Base-by-base conservation (phyloP, 2,329 filamentous ascomycete species). In the Pyrenophora teres region DNA sequence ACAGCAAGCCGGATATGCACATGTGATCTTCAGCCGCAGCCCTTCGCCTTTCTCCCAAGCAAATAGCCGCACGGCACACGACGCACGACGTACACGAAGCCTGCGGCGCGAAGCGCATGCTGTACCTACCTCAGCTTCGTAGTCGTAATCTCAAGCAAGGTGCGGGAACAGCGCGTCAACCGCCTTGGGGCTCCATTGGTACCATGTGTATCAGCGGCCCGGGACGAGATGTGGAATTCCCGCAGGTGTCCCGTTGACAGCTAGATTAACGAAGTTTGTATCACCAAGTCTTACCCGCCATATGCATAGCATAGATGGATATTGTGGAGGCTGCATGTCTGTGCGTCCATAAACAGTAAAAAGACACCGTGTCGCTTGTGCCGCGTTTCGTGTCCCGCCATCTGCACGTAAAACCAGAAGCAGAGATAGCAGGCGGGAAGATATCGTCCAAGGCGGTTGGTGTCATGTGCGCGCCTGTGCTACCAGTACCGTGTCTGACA, bases 251-350 rank as follows among this genome's bases (percentile, higher is more conserved):
- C 57, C 57, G 54, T 50, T 57, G 57, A 46, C 42, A 52, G 54
- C 63, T 61, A 68, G 68, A 70, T 71, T 69, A 59, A 71, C 69
- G 68, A 71, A 51, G 44, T 57, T 57, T 62, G 66, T 70, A 58
- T 63, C 50, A 65, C 59, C 57, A 44, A 54, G 37, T 51, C 50
- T 51, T 57, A 50, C 50, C 50, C 57, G 54, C 50, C 45, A 50
- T 49, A 61, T 65, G 64, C 64, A 60, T 62, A 55, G 56, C 59
- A 64, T 61, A 54, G 50, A 52, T 55, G 52, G 50, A 60, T 40
- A 57, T 42, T 57, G 61, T 46, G 57, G 55, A 57, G 51, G 42
- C 46, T 56, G 54, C 52, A 48, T 48, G 48, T 50, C 38, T 60
- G 58, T 60, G 50, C 58, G 47, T 59, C 57, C 37, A 47, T 39